Conservation (phyloP, 1,284 basidiomycete genomes). For the Rhodotorula sp. region DNA sequence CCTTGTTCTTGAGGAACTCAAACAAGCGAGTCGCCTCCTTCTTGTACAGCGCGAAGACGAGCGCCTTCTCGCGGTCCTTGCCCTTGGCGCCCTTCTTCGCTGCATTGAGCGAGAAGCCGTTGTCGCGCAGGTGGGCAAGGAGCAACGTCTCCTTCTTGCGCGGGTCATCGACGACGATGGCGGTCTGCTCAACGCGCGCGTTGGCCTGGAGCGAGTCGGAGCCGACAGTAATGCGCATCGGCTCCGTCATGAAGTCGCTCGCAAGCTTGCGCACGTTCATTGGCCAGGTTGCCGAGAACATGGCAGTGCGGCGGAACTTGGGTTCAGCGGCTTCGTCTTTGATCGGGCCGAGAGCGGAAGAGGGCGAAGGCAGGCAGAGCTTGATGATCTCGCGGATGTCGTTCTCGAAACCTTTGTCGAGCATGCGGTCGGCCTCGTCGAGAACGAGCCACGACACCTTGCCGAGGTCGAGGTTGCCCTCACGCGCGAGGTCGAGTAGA, state of each 20-base stretch:
- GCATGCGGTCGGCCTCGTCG: conserved; percentile 97
- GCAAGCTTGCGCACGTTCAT: conserved; percentile 94
- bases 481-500: conserved; percentile 83
- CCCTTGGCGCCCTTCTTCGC: conserved; percentile 47
- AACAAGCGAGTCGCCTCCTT: conserved; percentile 92
- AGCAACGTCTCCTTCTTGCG: conserved; percentile 76
- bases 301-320: conserved; percentile 49
- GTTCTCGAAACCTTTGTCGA: conserved; percentile 98
- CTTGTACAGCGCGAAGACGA: conserved; percentile 97
- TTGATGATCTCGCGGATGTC: conserved; percentile 93
- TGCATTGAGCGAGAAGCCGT: conserved; percentile 46
- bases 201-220: conserved; percentile 95
- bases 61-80: conserved; percentile 65
- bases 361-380: conserved; percentile 59
- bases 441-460: conserved; percentile 89
- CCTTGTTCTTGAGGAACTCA: conserved; percentile 71
- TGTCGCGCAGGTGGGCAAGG: conserved; percentile 38
- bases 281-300: conserved; percentile 95
- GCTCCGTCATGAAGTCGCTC: conserved; percentile 76
- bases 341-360: conserved; percentile 27
- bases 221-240: conserved; percentile 90
- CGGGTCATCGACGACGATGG: conserved; percentile 87
- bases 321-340: conserved; percentile 54
- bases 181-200: conserved; percentile 72
- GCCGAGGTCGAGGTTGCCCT: conserved; percentile 77